Percentiles rank a stretch among this genome's conserved stretches.
These are phyloP conservation scores for Lachancea quebecensis DNA, from an alignment of 805 yeast genomes.

Conservation along the genomic window DNA sequence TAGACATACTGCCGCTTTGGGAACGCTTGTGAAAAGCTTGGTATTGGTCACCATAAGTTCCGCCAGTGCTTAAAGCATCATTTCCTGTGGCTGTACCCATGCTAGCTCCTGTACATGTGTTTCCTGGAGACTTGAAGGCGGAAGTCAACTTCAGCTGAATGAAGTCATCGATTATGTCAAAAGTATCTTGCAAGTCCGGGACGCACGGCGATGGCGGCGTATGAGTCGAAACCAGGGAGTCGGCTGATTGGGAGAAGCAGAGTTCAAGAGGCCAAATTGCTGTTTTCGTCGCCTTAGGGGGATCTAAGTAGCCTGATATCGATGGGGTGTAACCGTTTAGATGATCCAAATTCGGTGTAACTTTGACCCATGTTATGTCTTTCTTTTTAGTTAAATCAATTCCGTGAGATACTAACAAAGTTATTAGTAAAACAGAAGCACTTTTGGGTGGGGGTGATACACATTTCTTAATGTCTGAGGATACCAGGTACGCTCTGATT, in stretches of 20 bases:
- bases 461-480: constrained; percentile 32
- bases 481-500: constrained; percentile 40
- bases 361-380: constrained; percentile 51
- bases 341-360: constrained; percentile 62
- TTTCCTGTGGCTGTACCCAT: constrained; percentile 18
- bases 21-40: constrained; percentile 22
- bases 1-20: constrained; percentile 2
- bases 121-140: constrained; percentile 33
- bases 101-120: constrained; percentile 14
- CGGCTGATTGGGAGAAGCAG: constrained; percentile 48
- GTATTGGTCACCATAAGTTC: constrained; percentile 28
- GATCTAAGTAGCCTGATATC: constrained; percentile 47
- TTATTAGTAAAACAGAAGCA: constrained; percentile 31
- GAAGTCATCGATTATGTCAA: constrained; percentile 36
- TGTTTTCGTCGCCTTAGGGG: constrained; percentile 46
- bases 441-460: constrained; percentile 38
- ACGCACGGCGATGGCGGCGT: not conserved
- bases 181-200: constrained; percentile 26
- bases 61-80: constrained; percentile 29
- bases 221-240: constrained; percentile 3
- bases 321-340: constrained; percentile 62
- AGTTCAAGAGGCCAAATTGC: constrained; percentile 69
- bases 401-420: constrained; percentile 36
- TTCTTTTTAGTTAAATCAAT: constrained; percentile 21
- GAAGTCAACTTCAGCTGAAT: constrained; percentile 35